Evolutionary conservation across 2,329 filamentous ascomycete species (phyloP), one percentile per base, ranked within the genome.

Genomic region (Epichloe typhina): DNA sequence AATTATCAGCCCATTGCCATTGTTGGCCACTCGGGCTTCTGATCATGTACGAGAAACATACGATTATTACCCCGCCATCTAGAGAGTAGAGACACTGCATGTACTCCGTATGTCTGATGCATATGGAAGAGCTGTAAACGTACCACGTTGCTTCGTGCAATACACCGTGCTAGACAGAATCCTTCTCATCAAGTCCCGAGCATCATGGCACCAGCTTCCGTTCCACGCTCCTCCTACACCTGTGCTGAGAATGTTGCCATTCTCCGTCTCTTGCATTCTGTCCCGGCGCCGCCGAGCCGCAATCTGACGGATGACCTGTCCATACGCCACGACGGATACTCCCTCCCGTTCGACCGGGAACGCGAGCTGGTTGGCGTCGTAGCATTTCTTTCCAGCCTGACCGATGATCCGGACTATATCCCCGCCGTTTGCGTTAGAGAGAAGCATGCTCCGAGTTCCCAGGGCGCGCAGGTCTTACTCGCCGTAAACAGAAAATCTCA

Each of bases 401-500:
- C 55, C 36, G 57, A 67, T 46, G 55, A 62, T 19, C 37, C 43
- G 5, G 54, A 64, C 13, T 52, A 63, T 42, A 65, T 68, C 11
- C 64, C 66, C 15, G 66, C 66, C 7, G 53, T 67, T 15, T 66
- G 63, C 21, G 37, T 69, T 17, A 54, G 61, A 13, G 61, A 69
- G 50, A 49, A 50, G 9, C 35, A 43, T 4, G 26, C 23, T 26
- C 23, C 23, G 2, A 26, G 50, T 19, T 38, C 53, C 3, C 23
- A 33, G 13, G 42, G 31, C 13, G 43, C 67, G 13, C 59, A 61
- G 9, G 57, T 65, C 13, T 41, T 68, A 1, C 39, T 67, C 8
- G 64, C 65, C 5, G 53, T 68, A 23, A 68, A 69, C 26, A 64
- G 61, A 50, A 38, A 23, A 2, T 51, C 11, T 2, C 35, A 5